Evolutionary conservation across 2,329 filamentous ascomycete genomes (phyloP).

Genomic region (Aspergillus calidoustus): DNA sequence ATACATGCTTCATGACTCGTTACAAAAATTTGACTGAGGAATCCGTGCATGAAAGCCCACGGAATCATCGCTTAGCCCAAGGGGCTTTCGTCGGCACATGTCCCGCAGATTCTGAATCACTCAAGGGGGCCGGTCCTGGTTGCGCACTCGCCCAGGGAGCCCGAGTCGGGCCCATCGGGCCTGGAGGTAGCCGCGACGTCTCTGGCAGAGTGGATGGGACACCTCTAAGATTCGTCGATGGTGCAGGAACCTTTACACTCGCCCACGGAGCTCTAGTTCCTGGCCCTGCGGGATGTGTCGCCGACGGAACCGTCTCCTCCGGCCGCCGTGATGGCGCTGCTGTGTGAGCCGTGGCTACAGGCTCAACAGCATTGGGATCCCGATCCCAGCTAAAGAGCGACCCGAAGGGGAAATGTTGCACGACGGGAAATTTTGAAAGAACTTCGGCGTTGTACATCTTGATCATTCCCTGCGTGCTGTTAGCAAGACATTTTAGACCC

Average conservation of each 20-base stretch:
- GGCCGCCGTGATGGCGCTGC: conserved; percentile 32
- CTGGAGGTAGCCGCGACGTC: conserved; percentile 35
- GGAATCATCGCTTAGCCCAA: conserved; percentile 37
- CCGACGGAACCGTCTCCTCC: conserved; percentile 24
- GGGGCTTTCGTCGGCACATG: conserved; percentile 43
- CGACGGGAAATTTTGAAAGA: conserved; percentile 92
- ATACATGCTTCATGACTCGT: neutral
- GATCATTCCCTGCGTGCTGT: conserved; percentile 75
- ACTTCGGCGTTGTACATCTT: conserved; percentile 99
- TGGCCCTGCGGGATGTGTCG: conserved; percentile 21
- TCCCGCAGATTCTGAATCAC: conserved; percentile 12
- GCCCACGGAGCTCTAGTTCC: conserved; percentile 45
- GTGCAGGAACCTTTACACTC: conserved; percentile 26
- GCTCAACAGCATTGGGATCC: conserved; percentile 63
- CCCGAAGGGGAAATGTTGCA: conserved; percentile 92
- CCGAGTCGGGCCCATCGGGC: conserved; percentile 37
- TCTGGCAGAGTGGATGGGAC: conserved; percentile 27
- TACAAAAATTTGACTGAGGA: neutral
- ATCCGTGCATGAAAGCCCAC: neutral
- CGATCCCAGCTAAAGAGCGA: conserved; percentile 77
- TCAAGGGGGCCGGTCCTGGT: conserved; percentile 23
- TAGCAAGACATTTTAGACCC: neutral
- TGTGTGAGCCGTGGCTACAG: conserved; percentile 61
- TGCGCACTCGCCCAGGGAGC: conserved; percentile 38
- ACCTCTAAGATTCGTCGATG: conserved; percentile 16